phyloP scores from a whole-genome alignment of 495 filamentous ascomycete species.

The Saxophila tyrrhenica region DNA sequence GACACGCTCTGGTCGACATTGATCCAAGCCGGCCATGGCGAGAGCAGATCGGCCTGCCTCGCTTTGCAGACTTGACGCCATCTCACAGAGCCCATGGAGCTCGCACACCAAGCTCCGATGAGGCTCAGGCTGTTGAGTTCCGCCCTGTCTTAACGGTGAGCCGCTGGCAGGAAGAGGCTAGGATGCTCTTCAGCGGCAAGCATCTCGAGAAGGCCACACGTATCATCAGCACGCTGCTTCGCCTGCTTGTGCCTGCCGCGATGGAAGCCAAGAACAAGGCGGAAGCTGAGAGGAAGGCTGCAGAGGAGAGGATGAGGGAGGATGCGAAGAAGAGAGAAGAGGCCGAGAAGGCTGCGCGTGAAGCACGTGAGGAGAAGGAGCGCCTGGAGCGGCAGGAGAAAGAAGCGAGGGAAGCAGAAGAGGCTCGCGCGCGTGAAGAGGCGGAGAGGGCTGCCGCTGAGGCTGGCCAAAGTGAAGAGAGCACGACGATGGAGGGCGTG shows the following conservation, averaged over 20 bases:
- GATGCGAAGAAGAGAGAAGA: conserved; percentile 28
- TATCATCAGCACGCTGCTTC: conserved; percentile 60
- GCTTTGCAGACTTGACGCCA: background rate
- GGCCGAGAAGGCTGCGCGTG: conserved; percentile 42
- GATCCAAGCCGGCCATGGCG: conserved; percentile 8
- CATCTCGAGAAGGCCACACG: conserved; percentile 61
- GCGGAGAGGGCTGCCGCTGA: conserved; percentile 35
- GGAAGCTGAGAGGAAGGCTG: conserved; percentile 34
- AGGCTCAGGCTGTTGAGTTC: conserved; percentile 57
- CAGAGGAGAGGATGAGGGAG: conserved; percentile 21
- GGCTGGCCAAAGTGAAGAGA: conserved; percentile 19
- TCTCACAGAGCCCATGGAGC: background rate
- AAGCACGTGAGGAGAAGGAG: conserved; percentile 29
- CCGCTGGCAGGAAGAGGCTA: conserved; percentile 86
- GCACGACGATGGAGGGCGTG: conserved; percentile 69
- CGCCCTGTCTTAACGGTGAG: conserved; percentile 51
- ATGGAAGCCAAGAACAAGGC: conserved; percentile 62
- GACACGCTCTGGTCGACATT: conserved; percentile 8
- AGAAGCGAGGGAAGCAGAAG: conserved; percentile 51
- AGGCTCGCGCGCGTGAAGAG: conserved; percentile 33
- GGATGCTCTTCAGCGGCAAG: conserved; percentile 62
- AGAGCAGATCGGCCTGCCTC: conserved; percentile 4
- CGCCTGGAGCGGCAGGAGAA: conserved; percentile 35
- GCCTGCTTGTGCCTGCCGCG: conserved; percentile 69
- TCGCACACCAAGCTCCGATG: background rate